phyloP scores from a whole-genome alignment of 768 basidiomycete species.

The Sporobolomyces pararoseus region DNA sequence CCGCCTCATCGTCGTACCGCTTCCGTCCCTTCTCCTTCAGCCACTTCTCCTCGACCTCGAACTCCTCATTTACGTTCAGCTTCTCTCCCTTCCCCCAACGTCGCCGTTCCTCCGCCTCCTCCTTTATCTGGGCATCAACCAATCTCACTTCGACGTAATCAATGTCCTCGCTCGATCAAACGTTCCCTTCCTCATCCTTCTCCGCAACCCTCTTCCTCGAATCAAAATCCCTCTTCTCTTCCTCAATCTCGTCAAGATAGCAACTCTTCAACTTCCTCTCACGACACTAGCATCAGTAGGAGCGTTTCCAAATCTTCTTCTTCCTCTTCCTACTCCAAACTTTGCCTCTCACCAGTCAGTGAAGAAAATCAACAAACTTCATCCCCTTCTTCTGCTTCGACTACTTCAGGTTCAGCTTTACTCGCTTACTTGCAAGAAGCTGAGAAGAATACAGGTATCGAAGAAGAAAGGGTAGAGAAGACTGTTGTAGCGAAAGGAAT shows the following conservation, averaged over 20 bases:
- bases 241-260: neutral
- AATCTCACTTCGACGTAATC: neutral
- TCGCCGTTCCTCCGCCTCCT: neutral
- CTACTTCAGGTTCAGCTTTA: neutral
- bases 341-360: neutral
- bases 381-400: neutral
- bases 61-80: neutral
- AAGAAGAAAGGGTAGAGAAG: too few relatives aligned
- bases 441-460: neutral
- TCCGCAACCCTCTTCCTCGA: neutral
- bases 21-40: neutral
- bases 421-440: neutral
- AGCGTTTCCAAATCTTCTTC: neutral
- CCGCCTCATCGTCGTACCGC: neutral
- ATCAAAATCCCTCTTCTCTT: too few relatives aligned
- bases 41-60: neutral
- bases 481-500: too few relatives aligned
- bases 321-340: neutral
- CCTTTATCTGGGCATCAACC: neutral
- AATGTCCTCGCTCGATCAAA: neutral
- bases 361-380: neutral
- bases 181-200: neutral
- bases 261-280: neutral
- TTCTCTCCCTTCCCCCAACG: neutral
- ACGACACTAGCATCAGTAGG: neutral